Evolutionary conservation across 2,329 filamentous ascomycete species (phyloP), one percentile per base, ranked within the genome.

Genomic region (Talaromyces albobiverticillius): DNA sequence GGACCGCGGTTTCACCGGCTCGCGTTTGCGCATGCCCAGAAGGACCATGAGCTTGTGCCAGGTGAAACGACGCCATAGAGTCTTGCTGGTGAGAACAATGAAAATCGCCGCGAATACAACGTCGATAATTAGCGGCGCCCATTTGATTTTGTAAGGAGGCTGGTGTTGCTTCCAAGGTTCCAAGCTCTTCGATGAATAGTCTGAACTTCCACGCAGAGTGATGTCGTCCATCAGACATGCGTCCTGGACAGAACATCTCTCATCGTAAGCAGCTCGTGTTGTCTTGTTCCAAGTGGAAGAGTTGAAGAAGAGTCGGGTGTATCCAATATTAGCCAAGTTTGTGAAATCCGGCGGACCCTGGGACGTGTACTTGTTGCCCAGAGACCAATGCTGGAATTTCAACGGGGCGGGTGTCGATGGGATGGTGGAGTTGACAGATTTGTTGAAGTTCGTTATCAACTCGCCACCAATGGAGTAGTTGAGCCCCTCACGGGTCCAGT

Each of bases 231-330:
- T 70, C 2, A 60, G 64, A 54, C 73, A 76, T 11, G 70, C 68
- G 32, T 64, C 60, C 3, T 58, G 46, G 11, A 64, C 23, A 16
- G 61, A 53, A 49, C 72, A 75, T 29, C 62, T 62, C 3, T 57
- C 49, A 22, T 64, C 60, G 49, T 70, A 73, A 10, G 42, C 55
- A 23, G 50, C 31, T 26, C 59, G 61, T 5, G 60, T 57, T 11
- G 66, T 59, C 16, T 65, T 51, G 8, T 65, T 74, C 62, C 68
- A 73, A 7, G 68, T 58, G 1, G 76, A 77, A 0, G 75, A 76
- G 58, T 79, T 79, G 69, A 79, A 79, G 60, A 79, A 79, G 25
- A 75, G 64, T n/a, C 76, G 70, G 9, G 74, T 68, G 73, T 75
- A 79, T 7, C 67, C 73, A 29, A 79, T 61, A 22, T 73, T 72